Evolutionary conservation across 1,139 yeast genomes (phyloP), one percentile per base, ranked within the genome.

Genomic region (Candida sanyaensis): DNA sequence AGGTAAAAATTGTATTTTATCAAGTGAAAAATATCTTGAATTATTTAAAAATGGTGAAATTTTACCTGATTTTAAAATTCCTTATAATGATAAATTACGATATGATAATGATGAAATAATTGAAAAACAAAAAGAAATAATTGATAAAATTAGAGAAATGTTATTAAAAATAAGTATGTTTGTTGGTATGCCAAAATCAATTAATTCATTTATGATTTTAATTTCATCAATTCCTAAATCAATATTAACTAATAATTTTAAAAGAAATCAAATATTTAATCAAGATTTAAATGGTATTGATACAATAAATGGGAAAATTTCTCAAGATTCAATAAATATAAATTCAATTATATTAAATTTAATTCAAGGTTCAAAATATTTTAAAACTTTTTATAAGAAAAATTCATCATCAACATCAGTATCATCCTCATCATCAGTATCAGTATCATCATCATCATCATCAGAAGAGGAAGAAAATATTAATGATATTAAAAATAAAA

Each of bases 121-220:
- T 39, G 68, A 65, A 8, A 61, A 64, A 23, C 80, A 75, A 53
- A 51, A 54, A 21, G 51, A 55, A 29, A 65, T 85, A 9, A 83
- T 91, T 0, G 71, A 75, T 44, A 79, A 84, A 59, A 70, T 87
- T 49, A 71, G 96, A 50, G 97, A 91, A 59, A 84, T 90, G 6
- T 66, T 91, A 5, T 69, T 91, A 59, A 91, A 90, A 61, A 75
- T 88, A 3, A 78, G 86, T 2, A 95, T 96, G 0, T 69, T 91
- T 45, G 81, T 84, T n/a, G 97, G 97, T 0, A 73, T 91, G 21
- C 97, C 97, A 1, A 86, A 85, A 55, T 79, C 91, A 2, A 91
- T 91, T 63, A 91, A 91, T 63, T 80, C 95, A 1, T 67, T 91
- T 58, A 84, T 81, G 63, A 71, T 76, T 31, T 71, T 90, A 50